A percentile compares a stretch with the other conserved stretches of the same genome.
phyloP scores from a whole-genome alignment of 305 asterid genomes.

The Fraxinus greggii region DNA sequence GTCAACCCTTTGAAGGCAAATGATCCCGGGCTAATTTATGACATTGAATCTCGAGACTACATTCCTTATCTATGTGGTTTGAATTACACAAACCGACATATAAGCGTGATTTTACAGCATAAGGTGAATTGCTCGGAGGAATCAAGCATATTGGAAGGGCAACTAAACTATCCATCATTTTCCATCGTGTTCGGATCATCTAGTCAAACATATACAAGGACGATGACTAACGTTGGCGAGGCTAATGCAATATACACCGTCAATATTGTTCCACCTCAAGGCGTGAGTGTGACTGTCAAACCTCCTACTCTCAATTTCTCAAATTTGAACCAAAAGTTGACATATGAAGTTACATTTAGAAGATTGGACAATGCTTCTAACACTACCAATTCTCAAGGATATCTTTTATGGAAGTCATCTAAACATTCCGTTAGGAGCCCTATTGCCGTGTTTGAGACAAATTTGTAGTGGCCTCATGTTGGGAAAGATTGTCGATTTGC shows the following conservation, averaged over 20 bases:
- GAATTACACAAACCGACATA: slow-evolving; percentile 30
- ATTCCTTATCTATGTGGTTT: slow-evolving; percentile 41
- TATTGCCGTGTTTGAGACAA: slow-evolving; percentile 19
- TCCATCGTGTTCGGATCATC: slow-evolving; percentile 14
- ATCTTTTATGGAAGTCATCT: slow-evolving; percentile 36
- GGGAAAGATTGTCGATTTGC: neutral
- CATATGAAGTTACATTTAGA: slow-evolving; percentile 37
- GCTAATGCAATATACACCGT: slow-evolving; percentile 30
- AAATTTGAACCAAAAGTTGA: slow-evolving; percentile 29
- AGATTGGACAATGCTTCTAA: neutral
- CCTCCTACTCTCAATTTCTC: slow-evolving; percentile 34
- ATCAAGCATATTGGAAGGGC: slow-evolving; percentile 27
- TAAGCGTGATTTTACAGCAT: slow-evolving; percentile 7
- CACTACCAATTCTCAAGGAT: slow-evolving; percentile 22
- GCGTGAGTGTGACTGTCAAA: slow-evolving; percentile 20
- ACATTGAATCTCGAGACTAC: slow-evolving; percentile 37
- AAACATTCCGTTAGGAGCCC: slow-evolving; percentile 38
- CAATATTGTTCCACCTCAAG: slow-evolving; percentile 26
- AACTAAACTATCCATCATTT: slow-evolving; percentile 51
- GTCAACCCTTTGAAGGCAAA: slow-evolving; percentile 38
- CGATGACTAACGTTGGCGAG: slow-evolving; percentile 46
- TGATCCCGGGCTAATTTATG: slow-evolving; percentile 46
- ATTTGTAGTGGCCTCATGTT: neutral
- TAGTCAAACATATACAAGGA: slow-evolving; percentile 34
- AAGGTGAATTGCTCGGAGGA: slow-evolving; percentile 21